These are phyloP conservation scores for Paxillus ammoniavirescens DNA, from an alignment of 768 basidiomycete species.

Conservation along the genomic window DNA sequence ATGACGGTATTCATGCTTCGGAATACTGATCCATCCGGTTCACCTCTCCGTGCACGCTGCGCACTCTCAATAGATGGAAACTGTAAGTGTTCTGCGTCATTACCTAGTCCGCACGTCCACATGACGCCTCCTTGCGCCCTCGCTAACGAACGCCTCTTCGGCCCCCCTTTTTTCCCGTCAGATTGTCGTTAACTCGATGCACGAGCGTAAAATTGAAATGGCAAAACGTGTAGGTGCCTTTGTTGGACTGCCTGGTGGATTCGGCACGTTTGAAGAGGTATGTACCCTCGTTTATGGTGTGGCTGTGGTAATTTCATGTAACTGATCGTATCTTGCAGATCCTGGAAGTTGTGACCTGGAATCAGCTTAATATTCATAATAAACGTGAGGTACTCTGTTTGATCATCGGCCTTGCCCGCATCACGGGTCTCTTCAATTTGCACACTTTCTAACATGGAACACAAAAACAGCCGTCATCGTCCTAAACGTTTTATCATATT, in stretches of 20 bases:
- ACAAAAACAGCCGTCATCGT: conserved; percentile 67
- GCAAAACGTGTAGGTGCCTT: conserved; percentile 79
- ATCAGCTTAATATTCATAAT: conserved; percentile 82
- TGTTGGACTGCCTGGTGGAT: conserved; percentile 89
- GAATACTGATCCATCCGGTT: conserved; percentile 14
- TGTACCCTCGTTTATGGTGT: conserved; percentile 1
- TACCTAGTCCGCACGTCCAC: neutral
- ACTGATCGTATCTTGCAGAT: conserved; percentile 41
- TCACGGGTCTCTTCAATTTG: neutral
- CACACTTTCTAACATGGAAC: neutral
- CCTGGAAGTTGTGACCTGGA: conserved; percentile 95
- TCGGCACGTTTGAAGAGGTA: conserved; percentile 92
- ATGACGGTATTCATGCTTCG: neutral
- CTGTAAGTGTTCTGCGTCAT: conserved; percentile 18
- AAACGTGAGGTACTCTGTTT: conserved; percentile 56
- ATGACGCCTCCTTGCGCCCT: neutral
- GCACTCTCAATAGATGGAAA: conserved; percentile 26
- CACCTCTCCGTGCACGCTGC: neutral
- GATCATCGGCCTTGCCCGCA: neutral
- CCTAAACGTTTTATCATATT: conserved; percentile 84
- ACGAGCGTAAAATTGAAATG: conserved; percentile 90
- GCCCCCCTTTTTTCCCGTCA: conserved; percentile 20
- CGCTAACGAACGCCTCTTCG: conserved; percentile 4
- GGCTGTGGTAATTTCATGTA: neutral
- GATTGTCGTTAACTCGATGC: conserved; percentile 80